A percentile compares a stretch with the other conserved stretches of the same genome.
phyloP scores from a whole-genome alignment of 164 flowering plant genomes.

The Annona squamosa region DNA sequence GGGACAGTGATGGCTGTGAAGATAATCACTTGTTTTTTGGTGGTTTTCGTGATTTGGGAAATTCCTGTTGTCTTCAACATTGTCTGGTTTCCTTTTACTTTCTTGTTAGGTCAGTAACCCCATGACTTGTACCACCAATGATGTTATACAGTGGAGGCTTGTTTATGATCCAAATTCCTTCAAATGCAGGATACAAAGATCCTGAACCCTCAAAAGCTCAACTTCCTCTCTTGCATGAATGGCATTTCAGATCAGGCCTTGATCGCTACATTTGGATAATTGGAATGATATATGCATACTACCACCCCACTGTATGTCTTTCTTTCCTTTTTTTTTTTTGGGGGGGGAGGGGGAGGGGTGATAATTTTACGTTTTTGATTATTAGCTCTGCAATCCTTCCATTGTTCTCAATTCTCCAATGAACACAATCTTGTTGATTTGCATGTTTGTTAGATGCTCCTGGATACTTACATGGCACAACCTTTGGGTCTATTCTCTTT shows the following conservation, averaged over 20 bases:
- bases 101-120: slow-evolving; percentile 62
- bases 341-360: background rate
- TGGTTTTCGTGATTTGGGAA: slow-evolving; percentile 91
- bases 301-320: slow-evolving; percentile 75
- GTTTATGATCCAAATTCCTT: slow-evolving; percentile 4
- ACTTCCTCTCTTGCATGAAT: slow-evolving; percentile 81
- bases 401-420: background rate
- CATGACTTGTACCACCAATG: background rate
- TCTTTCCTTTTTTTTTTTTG: background rate
- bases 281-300: slow-evolving; percentile 97
- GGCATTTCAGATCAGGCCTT: slow-evolving; percentile 99
- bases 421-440: background rate
- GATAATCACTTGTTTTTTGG: slow-evolving; percentile 66
- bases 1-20: slow-evolving; percentile 81
- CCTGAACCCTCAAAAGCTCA: slow-evolving; percentile 78
- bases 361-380: background rate
- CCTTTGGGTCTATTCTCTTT: slow-evolving; percentile 1
- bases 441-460: background rate
- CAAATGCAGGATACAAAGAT: slow-evolving; percentile 43
- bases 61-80: slow-evolving; percentile 85
- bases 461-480: background rate
- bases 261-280: slow-evolving; percentile 98
- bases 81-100: slow-evolving; percentile 73
- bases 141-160: slow-evolving; percentile 4
- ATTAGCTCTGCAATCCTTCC: background rate